Evolutionary conservation across 1,284 basidiomycete genomes (phyloP), one percentile per base, ranked within the genome.

Genomic region (Cutaneotrichosporon mucoides): DNA sequence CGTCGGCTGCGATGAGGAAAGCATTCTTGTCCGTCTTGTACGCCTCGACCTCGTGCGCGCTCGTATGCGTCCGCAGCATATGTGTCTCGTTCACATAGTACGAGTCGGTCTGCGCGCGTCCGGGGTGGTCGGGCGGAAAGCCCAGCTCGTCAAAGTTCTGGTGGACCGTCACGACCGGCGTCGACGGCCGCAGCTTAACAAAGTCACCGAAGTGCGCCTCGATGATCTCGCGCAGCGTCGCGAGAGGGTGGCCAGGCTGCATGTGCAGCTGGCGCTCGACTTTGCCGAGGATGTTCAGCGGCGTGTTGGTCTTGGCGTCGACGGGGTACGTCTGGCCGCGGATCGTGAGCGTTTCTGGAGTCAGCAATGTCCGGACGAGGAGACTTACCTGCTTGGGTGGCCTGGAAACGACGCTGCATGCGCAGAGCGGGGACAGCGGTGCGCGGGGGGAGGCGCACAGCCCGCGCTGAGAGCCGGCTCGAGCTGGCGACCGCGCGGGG

Each of bases 71-170:
- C 47, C 96, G 88, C 52, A 99, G 85, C 88, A 99, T 94, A 66
- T 88, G 83, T 66, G 85, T 81, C 66, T 83, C 84, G 81, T 99
- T 99, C 68, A 98, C 81, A 77, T 99, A 99, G 82, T 99, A 99
- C 68, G 89, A 92, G 80, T 99, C 96, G 34, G 90, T 90, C 50
- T 86, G 81, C 16, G 86, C 84, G 58, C 96, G 86, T 2, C 96
- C 96, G 1, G 95, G 94, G 74, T 99, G 96, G 80, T 98, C 92
- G 5, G 81, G 72, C 0, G 95, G 87, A 78, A 99, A 98, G 11
- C 91, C 92, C 24, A 99, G 86, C 67, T 95, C 90, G 78, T 98
- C 96, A 77, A 99, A 99, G 81, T 99, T 99, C 77, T 94, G 86
- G 70, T 83, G 82, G 1, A 93, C 90, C 1, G 91, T 87, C 55